Conservation (phyloP, 441 rosid species). For the Omphalea diandra region DNA sequence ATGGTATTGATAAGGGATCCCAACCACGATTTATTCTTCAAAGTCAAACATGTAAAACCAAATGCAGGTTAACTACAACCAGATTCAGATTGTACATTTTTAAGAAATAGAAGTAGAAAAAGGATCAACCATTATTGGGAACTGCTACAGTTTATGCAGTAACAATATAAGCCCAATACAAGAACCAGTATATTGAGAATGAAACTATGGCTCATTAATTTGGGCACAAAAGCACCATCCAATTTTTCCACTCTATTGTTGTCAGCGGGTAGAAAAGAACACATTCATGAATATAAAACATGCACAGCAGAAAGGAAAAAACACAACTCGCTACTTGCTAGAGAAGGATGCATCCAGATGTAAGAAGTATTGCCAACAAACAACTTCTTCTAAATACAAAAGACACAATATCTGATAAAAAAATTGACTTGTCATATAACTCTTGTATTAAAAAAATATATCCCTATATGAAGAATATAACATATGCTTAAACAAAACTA, state of each 20-base stretch:
- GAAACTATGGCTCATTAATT: background rate
- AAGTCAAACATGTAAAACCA: conserved; percentile 31
- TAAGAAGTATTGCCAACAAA: background rate
- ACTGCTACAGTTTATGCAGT: background rate
- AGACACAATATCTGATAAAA: conserved; percentile 2
- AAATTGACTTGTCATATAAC: conserved; percentile 5
- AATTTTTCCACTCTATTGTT: background rate
- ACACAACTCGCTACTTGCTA: too few relatives aligned
- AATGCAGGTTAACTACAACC: conserved; percentile 21
- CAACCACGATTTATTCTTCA: conserved; percentile 93
- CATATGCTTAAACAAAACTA: background rate
- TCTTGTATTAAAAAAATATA: background rate
- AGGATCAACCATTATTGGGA: background rate
- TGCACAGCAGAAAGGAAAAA: background rate
- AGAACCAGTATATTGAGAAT: background rate
- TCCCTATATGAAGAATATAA: background rate
- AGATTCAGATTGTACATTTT: conserved; percentile 6
- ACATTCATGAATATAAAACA: background rate
- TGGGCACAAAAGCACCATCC: background rate
- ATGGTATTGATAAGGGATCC: conserved; percentile 94
- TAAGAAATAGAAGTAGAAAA: conserved; percentile 10
- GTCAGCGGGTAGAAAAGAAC: background rate
- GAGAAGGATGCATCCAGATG: background rate
- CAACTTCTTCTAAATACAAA: background rate
- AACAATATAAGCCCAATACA: background rate